Evolutionary conservation across 345 rosid genomes (phyloP), one percentile per base, ranked within the genome.

Genomic region (Syzygium aqueum): DNA sequence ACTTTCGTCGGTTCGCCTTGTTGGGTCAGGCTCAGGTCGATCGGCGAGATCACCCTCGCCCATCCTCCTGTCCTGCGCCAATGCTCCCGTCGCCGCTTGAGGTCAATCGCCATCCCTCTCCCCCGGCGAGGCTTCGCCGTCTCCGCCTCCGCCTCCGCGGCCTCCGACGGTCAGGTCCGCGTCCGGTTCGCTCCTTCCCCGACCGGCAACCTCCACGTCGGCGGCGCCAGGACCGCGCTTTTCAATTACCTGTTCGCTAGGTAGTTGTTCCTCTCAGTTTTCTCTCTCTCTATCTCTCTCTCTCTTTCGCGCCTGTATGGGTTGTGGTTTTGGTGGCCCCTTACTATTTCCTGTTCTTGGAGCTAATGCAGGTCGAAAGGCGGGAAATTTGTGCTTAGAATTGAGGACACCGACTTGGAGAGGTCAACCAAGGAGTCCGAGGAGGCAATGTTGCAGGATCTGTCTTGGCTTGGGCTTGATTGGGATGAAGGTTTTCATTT

Each of bases 121-220:
- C 88, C 30, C 46, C 61, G 88, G 27, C 86, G 92, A 37, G 28
- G 46, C 85, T 90, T 91, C 11, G 87, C 92, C 14, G 84, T 37
- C 12, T 51, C 84, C 84, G 50, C 84, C 11, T 87, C 92, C 21
- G 82, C 14, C 7, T 78, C 77, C 83, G 40, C 3, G 37, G 37
- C 37, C 37, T 90, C 87, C 80, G 92, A 90, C 53, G 88, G 90
- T 49, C 88, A 85, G 33, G 96, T 96, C 40, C 94, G 98, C 61
- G 99, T 96, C 23, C 99, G 98, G 88, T 97, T 97, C 89, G 99
- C 98, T 88, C 99, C 98, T 85, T 97, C 98, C 51, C 99, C 99
- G 1, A 97, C 99, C 59, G 98, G 99, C 3, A 96, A 97, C 88
- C 97, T 97, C 80, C 99, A 96, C 82, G 99, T 97, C 49, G 98